Base-by-base conservation (phyloP, 116 monocot genomes). In the Papilionanthe hybrid region DNA sequence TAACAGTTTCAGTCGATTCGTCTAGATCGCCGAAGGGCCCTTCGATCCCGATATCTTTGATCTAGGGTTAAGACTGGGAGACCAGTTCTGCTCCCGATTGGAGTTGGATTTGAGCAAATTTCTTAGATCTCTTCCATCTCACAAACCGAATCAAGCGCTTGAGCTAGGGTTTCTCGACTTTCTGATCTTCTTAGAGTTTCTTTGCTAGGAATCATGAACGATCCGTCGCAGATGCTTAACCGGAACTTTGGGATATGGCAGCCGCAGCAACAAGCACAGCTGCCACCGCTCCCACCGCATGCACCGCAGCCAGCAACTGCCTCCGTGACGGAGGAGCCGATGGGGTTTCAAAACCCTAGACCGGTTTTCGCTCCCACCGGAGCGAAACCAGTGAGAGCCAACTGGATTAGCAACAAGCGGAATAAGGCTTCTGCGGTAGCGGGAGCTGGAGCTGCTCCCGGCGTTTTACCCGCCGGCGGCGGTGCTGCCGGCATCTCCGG, bases 171-270 rank as follows among this genome's bases (percentile, higher is more conserved):
- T 72, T 37, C 72, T 72, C 19, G 18, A n/a, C 25, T 75, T 75
- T 22, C 23, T 75, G 48, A 72, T 72, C 22, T 47, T 75, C 48
- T 37, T 48, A 7, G 47, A 47, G 75, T 75, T 75, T 75, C 75
- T 75, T 43, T 49, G 75, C 8, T 28, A 75, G 75, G 75, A 49
- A 75, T 75, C 45, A 90, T 90, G 90, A 87, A 84, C 74, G 85
- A 87, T 80, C 90, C 90, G 56, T 83, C 90, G 75, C 90, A 78
- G 78, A 77, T 85, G 87, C 30, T 80, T 81, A 88, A 71, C 57
- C 86, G 85, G 48, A 78, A 66, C 55, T 92, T 58, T 55, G 81
- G 81, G 57, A 81, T 92, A 72, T 90, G 92, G 89, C 81, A 55
- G 53, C 83, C 72, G 12, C 85, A 42, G 44, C 72, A 15, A 17